Base-by-base conservation (phyloP, 73 alveolate species). In the Paramecium sonneborni region DNA sequence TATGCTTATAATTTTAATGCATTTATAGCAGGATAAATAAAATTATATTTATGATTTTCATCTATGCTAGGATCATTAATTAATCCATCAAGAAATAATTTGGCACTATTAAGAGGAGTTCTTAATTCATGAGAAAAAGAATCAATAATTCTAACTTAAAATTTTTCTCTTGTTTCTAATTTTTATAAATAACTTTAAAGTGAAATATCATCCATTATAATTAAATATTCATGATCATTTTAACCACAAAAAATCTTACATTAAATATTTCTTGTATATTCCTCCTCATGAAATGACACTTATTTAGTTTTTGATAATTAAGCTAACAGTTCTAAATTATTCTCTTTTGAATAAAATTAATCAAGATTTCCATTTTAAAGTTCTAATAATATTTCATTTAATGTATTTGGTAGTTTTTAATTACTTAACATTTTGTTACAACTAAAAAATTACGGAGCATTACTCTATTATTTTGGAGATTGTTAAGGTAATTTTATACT, bases 41-140 rank as follows among this genome's bases (percentile, higher is more conserved):
- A 70, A 15, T 69, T 88, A 9, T 70, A 21, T 88, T 48, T 88
- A 14, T 48, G 79, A 14, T 38, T 4, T 26, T 88, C 56, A 39
- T 88, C 15, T 4, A 48, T 82, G 10, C 34, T 85, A 14, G 28
- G 46, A 34, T 72, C 86, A 38, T 72, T 72, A 14, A 72, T 0
- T 12, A 55, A 57, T 3, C 85, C 87, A 11, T 88, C 67, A 9
- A 88, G 67, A 52, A 88, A 88, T 24, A 76, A 76, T 67, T 57
- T 70, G 7, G 91, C 87, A 18, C 88, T 57, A 30, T 88, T 88
- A 9, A 88, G 34, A 26, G 94, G 94, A n/a, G 94, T 88, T 41
- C 94, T 68, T 69, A 88, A 35, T 57, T 88, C 94, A 70, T 88
- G 94, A 88, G 94, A 88, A 38, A 88, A 88, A 6, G 94, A 88